Percentiles rank a stretch among this genome's conserved stretches.
Conservation (phyloP, 2,329 filamentous ascomycete species). For the Coleophoma crateriformis region DNA sequence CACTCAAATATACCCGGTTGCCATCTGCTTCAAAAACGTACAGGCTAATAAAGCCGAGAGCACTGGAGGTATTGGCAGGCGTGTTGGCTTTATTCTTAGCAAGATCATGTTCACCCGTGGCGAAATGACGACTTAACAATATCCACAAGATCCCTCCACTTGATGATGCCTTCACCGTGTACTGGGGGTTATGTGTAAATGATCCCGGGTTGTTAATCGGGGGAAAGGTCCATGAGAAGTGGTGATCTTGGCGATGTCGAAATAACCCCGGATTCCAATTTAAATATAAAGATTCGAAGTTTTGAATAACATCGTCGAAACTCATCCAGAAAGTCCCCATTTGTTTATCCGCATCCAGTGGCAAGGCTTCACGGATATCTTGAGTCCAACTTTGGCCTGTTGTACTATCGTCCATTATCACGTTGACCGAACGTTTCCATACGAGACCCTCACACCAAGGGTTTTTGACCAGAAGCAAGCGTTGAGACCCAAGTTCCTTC, state of each 20-base stretch:
- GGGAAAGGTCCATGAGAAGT: constrained; percentile 75
- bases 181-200: constrained; percentile 64
- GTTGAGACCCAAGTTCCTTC: constrained; percentile 55
- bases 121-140: constrained; percentile 80
- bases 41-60: constrained; percentile 77
- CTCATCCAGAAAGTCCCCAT: constrained; percentile 93
- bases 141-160: constrained; percentile 69
- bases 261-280: constrained; percentile 96
- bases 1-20: constrained; percentile 66
- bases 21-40: constrained; percentile 73
- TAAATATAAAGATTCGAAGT: constrained; percentile 93
- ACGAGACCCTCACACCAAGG: constrained; percentile 84
- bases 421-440: constrained; percentile 51
- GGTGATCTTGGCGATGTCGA: constrained; percentile 74
- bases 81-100: constrained; percentile 35
- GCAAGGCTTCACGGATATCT: constrained; percentile 18
- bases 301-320: constrained; percentile 78
- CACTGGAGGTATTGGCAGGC: constrained; percentile 22
- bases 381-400: constrained; percentile 14
- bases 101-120: constrained; percentile 57
- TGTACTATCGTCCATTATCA: constrained; percentile 7
- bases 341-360: constrained; percentile 20
- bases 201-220: constrained; percentile 43
- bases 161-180: constrained; percentile 53
- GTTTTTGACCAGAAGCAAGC: constrained; percentile 82